Evolutionary conservation across 805 yeast species (phyloP).

Genomic region (Metschnikowia shivogae): DNA sequence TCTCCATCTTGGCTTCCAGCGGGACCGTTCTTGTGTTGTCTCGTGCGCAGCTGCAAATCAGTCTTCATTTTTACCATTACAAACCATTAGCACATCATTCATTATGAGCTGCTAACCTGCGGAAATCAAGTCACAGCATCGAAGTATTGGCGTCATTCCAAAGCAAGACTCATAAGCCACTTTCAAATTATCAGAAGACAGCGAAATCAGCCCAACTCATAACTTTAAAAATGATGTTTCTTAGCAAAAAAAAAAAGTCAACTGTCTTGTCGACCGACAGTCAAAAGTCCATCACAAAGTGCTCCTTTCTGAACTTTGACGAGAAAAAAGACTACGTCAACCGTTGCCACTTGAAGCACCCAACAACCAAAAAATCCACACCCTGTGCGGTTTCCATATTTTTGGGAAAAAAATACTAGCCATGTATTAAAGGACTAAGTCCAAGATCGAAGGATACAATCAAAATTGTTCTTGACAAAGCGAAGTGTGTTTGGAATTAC

Average conservation of each 20-base stretch:
- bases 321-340: conserved; percentile 44
- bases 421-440: neutral
- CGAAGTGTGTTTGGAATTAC: neutral
- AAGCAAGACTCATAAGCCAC: too few species aligned
- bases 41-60: conserved; percentile 4
- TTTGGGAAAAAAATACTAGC: conserved; percentile 29
- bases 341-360: conserved; percentile 33
- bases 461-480: neutral
- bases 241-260: conserved; percentile 25
- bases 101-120: conserved; percentile 3
- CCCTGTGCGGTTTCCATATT: conserved; percentile 36
- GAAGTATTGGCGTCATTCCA: neutral
- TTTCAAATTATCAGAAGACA: too few species aligned
- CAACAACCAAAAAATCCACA: conserved; percentile 17
- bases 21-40: neutral
- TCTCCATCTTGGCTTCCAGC: neutral
- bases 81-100: neutral
- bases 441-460: neutral
- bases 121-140: neutral
- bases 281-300: conserved; percentile 13
- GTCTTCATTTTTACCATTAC: neutral
- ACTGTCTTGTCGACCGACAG: conserved; percentile 19
- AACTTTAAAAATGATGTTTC: conserved; percentile 10
- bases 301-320: conserved; percentile 36
- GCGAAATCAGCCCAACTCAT: neutral